Percentiles rank a stretch among this genome's conserved stretches.
These are phyloP conservation scores for Tolypocladium cylindrosporum DNA, from an alignment of 2,329 filamentous ascomycete genomes.

Conservation along the genomic window DNA sequence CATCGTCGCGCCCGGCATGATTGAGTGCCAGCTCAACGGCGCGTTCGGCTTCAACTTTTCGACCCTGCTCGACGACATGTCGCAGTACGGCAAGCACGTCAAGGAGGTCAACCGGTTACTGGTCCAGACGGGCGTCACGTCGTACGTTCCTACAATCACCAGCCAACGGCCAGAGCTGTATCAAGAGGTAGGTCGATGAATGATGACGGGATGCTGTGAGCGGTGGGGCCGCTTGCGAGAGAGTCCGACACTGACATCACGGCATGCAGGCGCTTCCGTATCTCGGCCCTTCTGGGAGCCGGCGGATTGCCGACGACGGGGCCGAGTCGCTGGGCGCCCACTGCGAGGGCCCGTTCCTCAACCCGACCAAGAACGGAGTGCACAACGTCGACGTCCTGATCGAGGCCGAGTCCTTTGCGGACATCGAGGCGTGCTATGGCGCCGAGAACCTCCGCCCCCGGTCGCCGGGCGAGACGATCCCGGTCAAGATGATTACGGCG, in stretches of 20 bases:
- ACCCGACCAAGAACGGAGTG: slow-evolving; percentile 73
- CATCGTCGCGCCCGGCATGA: slow-evolving; percentile 76
- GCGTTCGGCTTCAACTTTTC: slow-evolving; percentile 92
- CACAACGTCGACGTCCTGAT: slow-evolving; percentile 68
- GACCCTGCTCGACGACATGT: slow-evolving; percentile 57
- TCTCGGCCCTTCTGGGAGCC: slow-evolving; percentile 59
- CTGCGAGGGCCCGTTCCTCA: slow-evolving; percentile 84
- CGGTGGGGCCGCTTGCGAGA: background rate
- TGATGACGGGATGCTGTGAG: background rate
- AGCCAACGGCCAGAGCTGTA: slow-evolving; percentile 77
- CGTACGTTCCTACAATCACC: slow-evolving; percentile 76
- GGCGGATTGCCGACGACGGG: slow-evolving; percentile 54
- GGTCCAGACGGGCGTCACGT: slow-evolving; percentile 73
- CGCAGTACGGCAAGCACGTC: slow-evolving; percentile 63
- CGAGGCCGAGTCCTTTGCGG: slow-evolving; percentile 50
- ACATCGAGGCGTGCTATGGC: slow-evolving; percentile 66
- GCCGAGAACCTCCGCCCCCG: slow-evolving; percentile 47
- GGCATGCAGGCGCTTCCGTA: slow-evolving; percentile 54
- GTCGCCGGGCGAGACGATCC: slow-evolving; percentile 23
- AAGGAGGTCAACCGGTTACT: slow-evolving; percentile 60
- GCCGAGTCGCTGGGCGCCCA: slow-evolving; percentile 85
- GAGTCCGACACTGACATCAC: background rate
- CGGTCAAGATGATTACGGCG: slow-evolving; percentile 73
- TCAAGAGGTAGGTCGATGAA: slow-evolving; percentile 40
- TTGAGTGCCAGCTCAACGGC: slow-evolving; percentile 87